phyloP scores from a whole-genome alignment of 2,329 filamentous ascomycete species.

The Exophiala lecanii-corni region DNA sequence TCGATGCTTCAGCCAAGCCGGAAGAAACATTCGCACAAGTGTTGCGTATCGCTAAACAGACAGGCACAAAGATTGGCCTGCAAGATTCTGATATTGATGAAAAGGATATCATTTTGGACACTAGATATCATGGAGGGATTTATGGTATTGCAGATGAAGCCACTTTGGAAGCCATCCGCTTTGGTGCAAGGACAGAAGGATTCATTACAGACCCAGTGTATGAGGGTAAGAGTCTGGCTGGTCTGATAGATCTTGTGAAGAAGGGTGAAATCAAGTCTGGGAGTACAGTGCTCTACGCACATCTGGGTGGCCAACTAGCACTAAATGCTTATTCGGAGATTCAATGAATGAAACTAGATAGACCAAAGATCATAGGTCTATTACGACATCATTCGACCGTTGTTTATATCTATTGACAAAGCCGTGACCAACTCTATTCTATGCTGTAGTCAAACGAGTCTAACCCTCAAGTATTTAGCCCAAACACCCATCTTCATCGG shows the following conservation, averaged over 20 bases:
- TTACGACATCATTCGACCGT: too few relatives aligned
- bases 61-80: slow-evolving; percentile 60
- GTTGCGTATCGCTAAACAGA: slow-evolving; percentile 60
- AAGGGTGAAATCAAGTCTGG: slow-evolving; percentile 58
- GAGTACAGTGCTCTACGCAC: slow-evolving; percentile 64
- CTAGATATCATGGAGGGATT: slow-evolving; percentile 60
- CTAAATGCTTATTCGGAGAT: slow-evolving; percentile 61
- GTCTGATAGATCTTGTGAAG: slow-evolving; percentile 64
- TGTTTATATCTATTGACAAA: too few relatives aligned
- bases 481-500: too few relatives aligned
- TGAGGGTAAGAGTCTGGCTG: slow-evolving; percentile 69
- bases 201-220: slow-evolving; percentile 74
- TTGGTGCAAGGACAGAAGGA: slow-evolving; percentile 63
- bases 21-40: slow-evolving; percentile 62
- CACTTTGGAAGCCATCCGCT: slow-evolving; percentile 65
- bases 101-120: slow-evolving; percentile 59
- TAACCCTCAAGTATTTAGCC: too few relatives aligned
- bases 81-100: slow-evolving; percentile 56
- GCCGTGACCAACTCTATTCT: too few relatives aligned
- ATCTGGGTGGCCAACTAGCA: slow-evolving; percentile 66
- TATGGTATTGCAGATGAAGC: slow-evolving; percentile 64
- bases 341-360: slow-evolving; percentile 36
- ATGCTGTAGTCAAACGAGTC: too few relatives aligned
- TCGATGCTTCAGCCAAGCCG: slow-evolving; percentile 59
- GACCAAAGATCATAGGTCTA: too few relatives aligned